Evolutionary conservation across 805 yeast genomes (phyloP).

Genomic region (Alloascoidea africana): DNA sequence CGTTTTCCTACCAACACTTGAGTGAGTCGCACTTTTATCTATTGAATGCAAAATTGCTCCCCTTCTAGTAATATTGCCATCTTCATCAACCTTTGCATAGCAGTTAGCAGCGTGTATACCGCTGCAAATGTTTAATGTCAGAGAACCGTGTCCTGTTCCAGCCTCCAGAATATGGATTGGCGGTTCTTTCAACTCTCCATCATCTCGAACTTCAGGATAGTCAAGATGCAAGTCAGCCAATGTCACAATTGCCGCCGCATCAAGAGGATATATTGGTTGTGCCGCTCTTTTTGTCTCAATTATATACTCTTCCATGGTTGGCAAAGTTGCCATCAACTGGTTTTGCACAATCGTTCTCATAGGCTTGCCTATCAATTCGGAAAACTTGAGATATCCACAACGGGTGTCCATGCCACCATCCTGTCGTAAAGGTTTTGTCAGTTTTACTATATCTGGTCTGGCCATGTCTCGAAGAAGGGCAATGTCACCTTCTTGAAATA

Average conservation of each 20-base stretch:
- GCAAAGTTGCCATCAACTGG: constrained; percentile 21
- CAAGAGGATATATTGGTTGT: constrained; percentile 35
- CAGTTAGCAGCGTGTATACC: constrained; percentile 30
- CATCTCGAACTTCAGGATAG: constrained; percentile 16
- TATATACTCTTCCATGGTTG: constrained; percentile 33
- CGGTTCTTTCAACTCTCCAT: constrained; percentile 6
- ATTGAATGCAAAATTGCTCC: constrained; percentile 32
- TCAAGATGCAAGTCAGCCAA: constrained; percentile 24
- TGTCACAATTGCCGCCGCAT: constrained; percentile 30
- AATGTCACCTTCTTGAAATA: too few species aligned
- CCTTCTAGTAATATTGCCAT: constrained; percentile 12
- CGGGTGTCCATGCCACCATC: too few species aligned
- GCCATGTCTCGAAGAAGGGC: too few species aligned
- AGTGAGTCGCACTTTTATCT: constrained; percentile 25
- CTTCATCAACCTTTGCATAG: constrained; percentile 13
- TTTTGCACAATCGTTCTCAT: too few species aligned
- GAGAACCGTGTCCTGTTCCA: constrained; percentile 41
- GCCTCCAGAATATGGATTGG: constrained; percentile 32
- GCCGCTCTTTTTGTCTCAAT: constrained; percentile 25
- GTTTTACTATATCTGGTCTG: too few species aligned
- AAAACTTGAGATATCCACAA: too few species aligned
- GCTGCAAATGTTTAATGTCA: constrained; percentile 26
- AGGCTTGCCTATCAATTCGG: too few species aligned
- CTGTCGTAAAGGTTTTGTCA: too few species aligned
- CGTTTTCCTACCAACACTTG: constrained; percentile 24